Conservation (phyloP, 2,329 filamentous ascomycete species). For the Epichloe glyceriae region DNA sequence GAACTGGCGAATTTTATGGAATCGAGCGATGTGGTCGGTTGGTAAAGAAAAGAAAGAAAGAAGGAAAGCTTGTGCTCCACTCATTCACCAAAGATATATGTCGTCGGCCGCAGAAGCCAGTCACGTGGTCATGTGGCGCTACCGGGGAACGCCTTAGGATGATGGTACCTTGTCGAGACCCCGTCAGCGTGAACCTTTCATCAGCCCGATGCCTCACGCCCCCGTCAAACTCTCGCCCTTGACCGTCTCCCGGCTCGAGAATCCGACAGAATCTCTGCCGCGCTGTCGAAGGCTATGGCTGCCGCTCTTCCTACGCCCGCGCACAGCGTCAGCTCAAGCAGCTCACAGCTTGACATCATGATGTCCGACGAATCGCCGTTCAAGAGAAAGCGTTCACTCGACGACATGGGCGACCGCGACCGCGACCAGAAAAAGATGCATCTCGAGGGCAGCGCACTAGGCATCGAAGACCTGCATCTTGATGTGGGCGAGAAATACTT, state of each 20-base stretch:
- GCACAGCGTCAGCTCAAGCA: slow-evolving; percentile 47
- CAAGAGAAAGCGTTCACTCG: slow-evolving; percentile 49
- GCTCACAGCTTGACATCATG: slow-evolving; percentile 29
- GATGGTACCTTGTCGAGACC: slow-evolving; percentile 11
- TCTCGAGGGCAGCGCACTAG: slow-evolving; percentile 45
- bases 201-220: slow-evolving; percentile 55
- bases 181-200: slow-evolving; percentile 46
- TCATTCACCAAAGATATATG: neutral
- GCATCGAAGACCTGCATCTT: slow-evolving; percentile 51
- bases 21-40: slow-evolving; percentile 30
- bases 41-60: slow-evolving; percentile 13
- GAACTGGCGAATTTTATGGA: slow-evolving; percentile 24
- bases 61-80: neutral
- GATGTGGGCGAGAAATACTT: slow-evolving; percentile 57
- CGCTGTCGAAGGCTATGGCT: slow-evolving; percentile 27
- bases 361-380: slow-evolving; percentile 41
- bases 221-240: slow-evolving; percentile 41
- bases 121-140: neutral
- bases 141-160: neutral
- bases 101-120: neutral
- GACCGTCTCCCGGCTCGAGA: slow-evolving; percentile 35
- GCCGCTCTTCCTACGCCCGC: slow-evolving; percentile 48
- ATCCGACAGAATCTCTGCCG: slow-evolving; percentile 38
- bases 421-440: slow-evolving; percentile 49
- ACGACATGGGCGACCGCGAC: slow-evolving; percentile 42